A percentile compares a stretch with the other conserved stretches of the same genome.
Evolutionary conservation across 148 eudicot species (phyloP).

Genomic region (Fallopia convolvulus): DNA sequence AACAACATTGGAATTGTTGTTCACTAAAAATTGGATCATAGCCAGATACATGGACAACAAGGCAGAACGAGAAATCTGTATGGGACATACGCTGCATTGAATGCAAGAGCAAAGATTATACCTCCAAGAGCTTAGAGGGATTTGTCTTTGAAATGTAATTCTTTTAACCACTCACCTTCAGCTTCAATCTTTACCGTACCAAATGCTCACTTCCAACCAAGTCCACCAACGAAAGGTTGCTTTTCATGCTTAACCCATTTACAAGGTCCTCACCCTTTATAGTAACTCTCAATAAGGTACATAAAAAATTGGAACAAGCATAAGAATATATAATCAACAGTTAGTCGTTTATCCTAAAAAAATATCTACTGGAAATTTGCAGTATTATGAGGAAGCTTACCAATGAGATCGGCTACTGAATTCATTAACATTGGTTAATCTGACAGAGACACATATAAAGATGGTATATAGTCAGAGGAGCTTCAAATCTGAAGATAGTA

Average conservation of each 20-base stretch:
- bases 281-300: constrained; percentile 77
- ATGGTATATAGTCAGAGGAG: too few relatives aligned
- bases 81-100: constrained; percentile 79
- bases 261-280: constrained; percentile 61
- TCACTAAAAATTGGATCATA: not conserved
- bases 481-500: too few relatives aligned
- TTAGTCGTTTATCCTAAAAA: too few relatives aligned
- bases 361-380: too few relatives aligned
- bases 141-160: constrained; percentile 89
- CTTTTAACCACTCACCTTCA: constrained; percentile 94
- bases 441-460: too few relatives aligned
- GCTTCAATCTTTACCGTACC: constrained; percentile 82
- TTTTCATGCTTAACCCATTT: constrained; percentile 68
- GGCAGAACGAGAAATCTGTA: constrained; percentile 42
- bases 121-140: constrained; percentile 94
- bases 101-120: constrained; percentile 90
- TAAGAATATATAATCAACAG: not conserved
- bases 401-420: constrained; percentile 96
- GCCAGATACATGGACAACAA: too few relatives aligned
- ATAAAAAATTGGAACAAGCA: constrained; percentile 12
- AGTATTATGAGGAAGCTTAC: constrained; percentile 22
- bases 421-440: constrained; percentile 91
- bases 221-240: constrained; percentile 94
- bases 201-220: constrained; percentile 98
- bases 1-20: not conserved